Evolutionary conservation across 2,329 filamentous ascomycete genomes (phyloP).

Genomic region (Aspergillus floridensis): DNA sequence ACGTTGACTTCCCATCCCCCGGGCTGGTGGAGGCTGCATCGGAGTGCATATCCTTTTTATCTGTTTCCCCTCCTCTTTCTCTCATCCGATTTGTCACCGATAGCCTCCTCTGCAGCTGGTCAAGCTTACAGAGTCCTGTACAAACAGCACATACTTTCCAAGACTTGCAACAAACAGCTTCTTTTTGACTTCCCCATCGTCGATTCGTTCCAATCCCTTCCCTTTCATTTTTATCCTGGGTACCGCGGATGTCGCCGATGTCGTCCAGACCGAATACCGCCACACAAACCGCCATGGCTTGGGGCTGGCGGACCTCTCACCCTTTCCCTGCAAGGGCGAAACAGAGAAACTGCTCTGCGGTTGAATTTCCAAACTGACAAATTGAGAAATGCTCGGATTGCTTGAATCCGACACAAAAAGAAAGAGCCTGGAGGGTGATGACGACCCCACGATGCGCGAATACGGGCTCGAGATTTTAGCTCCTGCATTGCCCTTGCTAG

Average conservation of each 20-base stretch:
- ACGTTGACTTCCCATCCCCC: background rate
- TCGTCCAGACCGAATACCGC: constrained; percentile 11
- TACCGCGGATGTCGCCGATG: constrained; percentile 21
- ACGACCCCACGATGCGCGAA: background rate
- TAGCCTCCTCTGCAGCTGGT: constrained; percentile 8
- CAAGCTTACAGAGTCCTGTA: background rate
- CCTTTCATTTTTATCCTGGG: constrained; percentile 12
- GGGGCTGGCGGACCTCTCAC: background rate
- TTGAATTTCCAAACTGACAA: background rate
- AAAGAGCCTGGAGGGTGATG: background rate
- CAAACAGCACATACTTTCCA: background rate
- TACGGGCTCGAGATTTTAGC: background rate
- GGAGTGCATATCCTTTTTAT: background rate
- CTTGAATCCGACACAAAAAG: background rate
- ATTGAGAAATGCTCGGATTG: background rate
- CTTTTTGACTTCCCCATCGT: background rate
- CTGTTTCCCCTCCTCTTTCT: background rate
- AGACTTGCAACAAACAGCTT: constrained; percentile 2
- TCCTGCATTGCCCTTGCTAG: background rate
- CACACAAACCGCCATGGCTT: constrained; percentile 15
- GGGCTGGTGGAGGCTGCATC: background rate
- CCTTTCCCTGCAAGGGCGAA: background rate
- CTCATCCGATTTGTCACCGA: background rate
- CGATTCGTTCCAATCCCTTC: background rate
- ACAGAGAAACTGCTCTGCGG: constrained; percentile 6